Percentiles rank a stretch among this genome's conserved stretches.
These are phyloP conservation scores for Edaphochlamys debaryana DNA, from an alignment of 139 green algal species.

Conservation along the genomic window DNA sequence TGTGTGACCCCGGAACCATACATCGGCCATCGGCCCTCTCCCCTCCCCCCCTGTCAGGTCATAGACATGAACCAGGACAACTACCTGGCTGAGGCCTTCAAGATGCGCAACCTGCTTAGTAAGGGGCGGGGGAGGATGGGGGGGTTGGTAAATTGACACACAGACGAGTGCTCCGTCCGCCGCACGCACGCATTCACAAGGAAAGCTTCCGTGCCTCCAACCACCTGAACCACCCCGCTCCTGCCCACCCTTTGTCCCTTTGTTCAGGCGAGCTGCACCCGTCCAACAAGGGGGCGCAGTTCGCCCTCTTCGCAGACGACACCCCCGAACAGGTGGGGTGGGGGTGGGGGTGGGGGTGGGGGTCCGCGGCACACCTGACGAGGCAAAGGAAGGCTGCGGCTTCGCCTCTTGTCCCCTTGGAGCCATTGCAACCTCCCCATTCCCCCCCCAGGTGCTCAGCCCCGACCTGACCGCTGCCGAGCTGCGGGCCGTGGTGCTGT, in stretches of 20 bases:
- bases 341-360: too few relatives aligned
- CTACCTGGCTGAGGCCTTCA: slow-evolving; percentile 86
- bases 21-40: neutral
- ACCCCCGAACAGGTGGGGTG: too few relatives aligned
- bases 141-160: neutral
- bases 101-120: slow-evolving; percentile 65
- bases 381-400: too few relatives aligned
- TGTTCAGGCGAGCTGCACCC: slow-evolving; percentile 37
- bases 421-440: too few relatives aligned
- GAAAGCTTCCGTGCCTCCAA: neutral
- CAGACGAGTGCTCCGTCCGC: neutral
- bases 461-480: slow-evolving; percentile 2
- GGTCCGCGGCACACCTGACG: too few relatives aligned
- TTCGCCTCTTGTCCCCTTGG: too few relatives aligned
- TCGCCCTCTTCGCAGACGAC: slow-evolving; percentile 38
- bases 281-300: slow-evolving; percentile 28
- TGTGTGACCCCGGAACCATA: too few relatives aligned
- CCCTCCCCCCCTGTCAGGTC: slow-evolving; percentile 17
- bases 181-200: too few relatives aligned
- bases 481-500: slow-evolving; percentile 40
- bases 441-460: slow-evolving; percentile 34
- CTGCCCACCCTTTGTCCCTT: too few relatives aligned
- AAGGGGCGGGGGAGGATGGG: slow-evolving; percentile 1
- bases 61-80: slow-evolving; percentile 77
- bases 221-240: neutral